Evolutionary conservation across 2,329 filamentous ascomycete genomes (phyloP).

Genomic region (Colletotrichum scovillei): DNA sequence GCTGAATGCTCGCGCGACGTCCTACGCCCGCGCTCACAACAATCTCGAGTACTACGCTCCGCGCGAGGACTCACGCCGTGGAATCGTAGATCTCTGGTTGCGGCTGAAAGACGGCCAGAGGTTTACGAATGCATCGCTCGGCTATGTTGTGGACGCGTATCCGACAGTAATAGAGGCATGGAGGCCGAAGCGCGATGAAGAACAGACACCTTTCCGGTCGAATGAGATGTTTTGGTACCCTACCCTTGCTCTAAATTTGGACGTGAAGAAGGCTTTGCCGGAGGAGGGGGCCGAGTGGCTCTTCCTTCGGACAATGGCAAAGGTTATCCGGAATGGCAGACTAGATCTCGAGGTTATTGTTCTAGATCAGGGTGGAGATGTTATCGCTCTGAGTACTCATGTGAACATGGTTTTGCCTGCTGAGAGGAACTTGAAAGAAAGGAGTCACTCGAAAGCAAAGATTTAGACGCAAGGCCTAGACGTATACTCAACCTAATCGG

Average conservation of each 20-base stretch:
- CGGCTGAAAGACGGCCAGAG: constrained; percentile 67
- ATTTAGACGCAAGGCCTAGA: not conserved
- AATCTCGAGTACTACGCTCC: constrained; percentile 41
- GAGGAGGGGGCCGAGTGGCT: constrained; percentile 78
- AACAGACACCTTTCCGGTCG: constrained; percentile 47
- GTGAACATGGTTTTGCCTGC: constrained; percentile 35
- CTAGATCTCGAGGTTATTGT: constrained; percentile 80
- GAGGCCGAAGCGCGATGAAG: constrained; percentile 44
- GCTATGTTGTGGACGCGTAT: constrained; percentile 76
- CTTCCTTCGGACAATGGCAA: constrained; percentile 72
- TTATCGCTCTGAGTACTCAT: constrained; percentile 44
- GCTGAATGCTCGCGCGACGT: constrained; percentile 7
- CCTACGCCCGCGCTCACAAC: constrained; percentile 40
- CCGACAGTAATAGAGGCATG: constrained; percentile 72
- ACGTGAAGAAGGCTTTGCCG: constrained; percentile 80
- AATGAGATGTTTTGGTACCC: constrained; percentile 75
- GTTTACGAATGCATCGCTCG: constrained; percentile 74
- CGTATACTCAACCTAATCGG: not conserved
- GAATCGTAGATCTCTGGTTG: constrained; percentile 71
- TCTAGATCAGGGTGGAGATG: constrained; percentile 57
- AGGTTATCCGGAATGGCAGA: constrained; percentile 76
- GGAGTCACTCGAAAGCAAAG: constrained; percentile 16
- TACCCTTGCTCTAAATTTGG: constrained; percentile 79
- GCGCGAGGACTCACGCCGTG: constrained; percentile 22
- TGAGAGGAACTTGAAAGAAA: constrained; percentile 35